These are phyloP conservation scores for Pyrenopolyporus hunteri DNA, from an alignment of 495 filamentous ascomycete genomes.

Conservation along the genomic window DNA sequence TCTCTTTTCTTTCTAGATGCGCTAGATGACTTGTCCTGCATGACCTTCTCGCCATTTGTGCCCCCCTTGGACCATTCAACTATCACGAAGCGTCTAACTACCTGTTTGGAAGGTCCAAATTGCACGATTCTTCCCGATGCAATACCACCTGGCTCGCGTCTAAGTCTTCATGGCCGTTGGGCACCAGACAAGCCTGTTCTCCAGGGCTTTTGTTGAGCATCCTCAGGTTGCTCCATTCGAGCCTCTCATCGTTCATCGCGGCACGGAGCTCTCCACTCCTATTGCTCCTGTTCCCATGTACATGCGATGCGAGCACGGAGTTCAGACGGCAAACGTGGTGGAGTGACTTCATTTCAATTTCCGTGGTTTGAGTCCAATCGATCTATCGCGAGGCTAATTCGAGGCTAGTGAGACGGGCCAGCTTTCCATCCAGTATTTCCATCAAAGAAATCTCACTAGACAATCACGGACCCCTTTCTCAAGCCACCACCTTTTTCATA, in stretches of 20 bases:
- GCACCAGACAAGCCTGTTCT: slow-evolving; percentile 28
- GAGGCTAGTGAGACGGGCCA: slow-evolving; percentile 7
- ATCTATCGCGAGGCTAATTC: slow-evolving; percentile 34
- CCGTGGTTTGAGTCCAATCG: slow-evolving; percentile 20
- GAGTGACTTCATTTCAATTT: slow-evolving; percentile 20
- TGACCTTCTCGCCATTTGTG: slow-evolving; percentile 23
- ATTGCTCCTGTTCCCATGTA: slow-evolving; percentile 21
- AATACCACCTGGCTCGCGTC: slow-evolving; percentile 37
- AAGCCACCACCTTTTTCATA: slow-evolving; percentile 38
- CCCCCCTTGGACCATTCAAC: slow-evolving; percentile 21
- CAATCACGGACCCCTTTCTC: no score
- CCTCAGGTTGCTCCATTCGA: slow-evolving; percentile 13
- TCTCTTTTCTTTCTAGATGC: slow-evolving; percentile 25
- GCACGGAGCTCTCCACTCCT: slow-evolving; percentile 23
- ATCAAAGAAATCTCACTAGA: no score
- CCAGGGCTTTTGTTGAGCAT: neutral
- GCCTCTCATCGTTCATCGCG: slow-evolving; percentile 22
- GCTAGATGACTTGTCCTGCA: slow-evolving; percentile 46
- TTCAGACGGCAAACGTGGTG: slow-evolving; percentile 4
- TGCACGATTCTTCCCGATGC: slow-evolving; percentile 38
- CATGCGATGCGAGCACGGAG: slow-evolving; percentile 32
- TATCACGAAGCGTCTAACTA: slow-evolving; percentile 34
- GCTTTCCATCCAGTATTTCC: slow-evolving; percentile 3
- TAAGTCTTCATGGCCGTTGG: slow-evolving; percentile 37
- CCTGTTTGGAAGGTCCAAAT: slow-evolving; percentile 21